These are phyloP conservation scores for Mucor irregularis DNA, from an alignment of 371 early-diverging fungal species.

Conservation along the genomic window DNA sequence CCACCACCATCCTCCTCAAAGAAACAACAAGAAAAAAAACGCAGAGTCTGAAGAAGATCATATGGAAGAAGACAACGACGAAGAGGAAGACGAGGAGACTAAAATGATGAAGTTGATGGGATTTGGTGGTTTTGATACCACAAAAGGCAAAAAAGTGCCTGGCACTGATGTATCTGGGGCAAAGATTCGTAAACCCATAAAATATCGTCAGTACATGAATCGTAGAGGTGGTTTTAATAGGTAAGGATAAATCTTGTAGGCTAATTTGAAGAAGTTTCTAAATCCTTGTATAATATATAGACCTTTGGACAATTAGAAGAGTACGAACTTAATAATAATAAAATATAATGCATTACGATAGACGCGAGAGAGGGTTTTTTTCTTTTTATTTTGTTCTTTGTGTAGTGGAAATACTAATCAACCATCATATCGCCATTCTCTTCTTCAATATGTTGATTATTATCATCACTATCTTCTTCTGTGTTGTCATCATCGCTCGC, in stretches of 20 bases:
- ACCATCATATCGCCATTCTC: slow-evolving; percentile 1
- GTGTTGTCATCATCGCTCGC: background rate
- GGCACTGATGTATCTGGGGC: slow-evolving; percentile 71
- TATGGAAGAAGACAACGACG: slow-evolving; percentile 23
- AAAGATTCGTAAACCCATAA: slow-evolving; percentile 74
- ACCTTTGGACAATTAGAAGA: slow-evolving; percentile 37
- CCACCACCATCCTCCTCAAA: background rate
- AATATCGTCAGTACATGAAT: slow-evolving; percentile 96
- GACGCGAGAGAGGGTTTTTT: background rate
- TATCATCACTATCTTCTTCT: background rate
- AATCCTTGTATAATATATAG: slow-evolving; percentile 7
- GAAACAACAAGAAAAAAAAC: slow-evolving; percentile 7
- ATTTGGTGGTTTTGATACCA: slow-evolving; percentile 86
- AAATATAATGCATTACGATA: no score
- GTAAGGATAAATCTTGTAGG: slow-evolving; percentile 13
- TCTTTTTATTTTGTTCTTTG: background rate
- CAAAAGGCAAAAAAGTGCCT: slow-evolving; percentile 76
- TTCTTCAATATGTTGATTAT: background rate
- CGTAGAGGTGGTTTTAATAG: slow-evolving; percentile 90
- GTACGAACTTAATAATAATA: no score
- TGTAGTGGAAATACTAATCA: background rate
- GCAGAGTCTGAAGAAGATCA: background rate
- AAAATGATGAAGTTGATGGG: slow-evolving; percentile 76
- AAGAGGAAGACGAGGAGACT: slow-evolving; percentile 47
- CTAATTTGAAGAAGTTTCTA: background rate